Evolutionary conservation across 768 basidiomycete genomes (phyloP).

Genomic region (Chalciporus chontae): DNA sequence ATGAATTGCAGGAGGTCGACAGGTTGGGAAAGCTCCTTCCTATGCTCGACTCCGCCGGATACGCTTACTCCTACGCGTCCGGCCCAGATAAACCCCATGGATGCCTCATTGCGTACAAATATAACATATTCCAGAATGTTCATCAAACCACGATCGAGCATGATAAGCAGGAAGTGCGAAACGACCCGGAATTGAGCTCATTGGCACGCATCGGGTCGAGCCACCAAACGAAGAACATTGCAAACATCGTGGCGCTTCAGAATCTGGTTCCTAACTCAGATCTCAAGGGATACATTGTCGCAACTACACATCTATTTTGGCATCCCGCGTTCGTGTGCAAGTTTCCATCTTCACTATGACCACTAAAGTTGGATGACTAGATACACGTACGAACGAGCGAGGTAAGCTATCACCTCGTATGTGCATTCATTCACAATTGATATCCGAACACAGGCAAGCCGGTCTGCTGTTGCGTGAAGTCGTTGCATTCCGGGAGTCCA

Average conservation of each 20-base stretch:
- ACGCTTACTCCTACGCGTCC: slow-evolving; percentile 59
- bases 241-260: slow-evolving; percentile 64
- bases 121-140: slow-evolving; percentile 43
- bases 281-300: slow-evolving; percentile 62
- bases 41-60: slow-evolving; percentile 59
- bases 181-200: slow-evolving; percentile 30
- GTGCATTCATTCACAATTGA: neutral
- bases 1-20: slow-evolving; percentile 73
- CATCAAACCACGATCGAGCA: slow-evolving; percentile 56
- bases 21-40: slow-evolving; percentile 70
- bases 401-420: slow-evolving; percentile 41
- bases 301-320: slow-evolving; percentile 95
- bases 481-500: slow-evolving; percentile 47
- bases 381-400: slow-evolving; percentile 77
- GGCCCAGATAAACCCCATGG: slow-evolving; percentile 83
- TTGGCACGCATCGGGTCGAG: slow-evolving; percentile 48
- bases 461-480: slow-evolving; percentile 70
- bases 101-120: slow-evolving; percentile 75
- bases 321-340: slow-evolving; percentile 65
- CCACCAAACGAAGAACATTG: slow-evolving; percentile 79
- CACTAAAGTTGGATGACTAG: slow-evolving; percentile 5
- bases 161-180: slow-evolving; percentile 58
- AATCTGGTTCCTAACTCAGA: slow-evolving; percentile 31
- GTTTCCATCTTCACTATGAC: neutral
- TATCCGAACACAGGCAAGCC: slow-evolving; percentile 54